Evolutionary conservation across 257 asterid species (phyloP).

Genomic region (Solanum appendiculatum): DNA sequence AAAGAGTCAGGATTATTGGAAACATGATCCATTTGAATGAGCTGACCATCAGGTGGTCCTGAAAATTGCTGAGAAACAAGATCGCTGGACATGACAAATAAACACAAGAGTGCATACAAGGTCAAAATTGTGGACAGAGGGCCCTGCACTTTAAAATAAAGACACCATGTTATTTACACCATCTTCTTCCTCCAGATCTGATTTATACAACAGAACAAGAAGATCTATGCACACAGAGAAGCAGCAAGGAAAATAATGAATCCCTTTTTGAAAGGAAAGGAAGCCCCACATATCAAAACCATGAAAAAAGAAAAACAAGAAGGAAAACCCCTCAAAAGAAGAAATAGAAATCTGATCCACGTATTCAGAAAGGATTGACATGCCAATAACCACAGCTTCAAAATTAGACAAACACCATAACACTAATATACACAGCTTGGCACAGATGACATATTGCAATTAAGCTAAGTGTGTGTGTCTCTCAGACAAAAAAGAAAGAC

Average conservation of each 20-base stretch:
- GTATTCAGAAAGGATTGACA: background rate
- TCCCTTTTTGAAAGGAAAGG: background rate
- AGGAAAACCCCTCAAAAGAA: background rate
- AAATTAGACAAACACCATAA: background rate
- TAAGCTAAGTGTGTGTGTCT: background rate
- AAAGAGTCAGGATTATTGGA: slow-evolving; percentile 33
- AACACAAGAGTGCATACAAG: background rate
- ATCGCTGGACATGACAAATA: slow-evolving; percentile 35
- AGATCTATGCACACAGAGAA: background rate
- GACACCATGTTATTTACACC: background rate
- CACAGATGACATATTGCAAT: background rate
- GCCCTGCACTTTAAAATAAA: background rate
- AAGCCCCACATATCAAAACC: background rate
- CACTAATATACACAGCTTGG: background rate
- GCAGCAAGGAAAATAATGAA: background rate
- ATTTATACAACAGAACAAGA: background rate
- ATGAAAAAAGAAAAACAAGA: background rate
- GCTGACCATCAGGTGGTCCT: slow-evolving; percentile 23
- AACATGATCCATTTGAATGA: slow-evolving; percentile 49
- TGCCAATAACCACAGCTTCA: background rate
- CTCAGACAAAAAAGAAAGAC: background rate
- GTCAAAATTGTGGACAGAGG: background rate
- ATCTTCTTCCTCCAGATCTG: background rate
- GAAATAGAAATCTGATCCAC: background rate
- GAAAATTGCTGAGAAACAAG: slow-evolving; percentile 39